Conservation (phyloP, 495 filamentous ascomycete genomes). For the Penicillium atrosanguineum region DNA sequence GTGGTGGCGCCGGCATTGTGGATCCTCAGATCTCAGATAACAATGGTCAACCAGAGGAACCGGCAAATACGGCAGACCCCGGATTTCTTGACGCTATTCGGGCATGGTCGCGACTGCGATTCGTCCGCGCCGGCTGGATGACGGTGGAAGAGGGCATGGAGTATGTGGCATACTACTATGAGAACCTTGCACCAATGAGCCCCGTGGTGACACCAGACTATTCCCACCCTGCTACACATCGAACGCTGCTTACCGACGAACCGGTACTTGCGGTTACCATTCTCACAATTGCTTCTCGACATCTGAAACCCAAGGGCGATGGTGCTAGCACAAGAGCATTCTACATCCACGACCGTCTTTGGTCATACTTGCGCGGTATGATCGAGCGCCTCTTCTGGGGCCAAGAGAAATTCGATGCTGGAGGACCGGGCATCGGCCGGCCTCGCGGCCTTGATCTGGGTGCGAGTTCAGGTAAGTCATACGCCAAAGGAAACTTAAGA, state of each 20-base stretch:
- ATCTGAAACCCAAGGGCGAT: conserved; percentile 72
- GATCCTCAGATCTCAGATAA: conserved; percentile 32
- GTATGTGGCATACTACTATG: conserved; percentile 94
- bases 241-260: conserved; percentile 78
- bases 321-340: conserved; percentile 81
- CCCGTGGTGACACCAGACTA: conserved; percentile 88
- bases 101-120: conserved; percentile 85
- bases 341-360: conserved; percentile 93
- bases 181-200: conserved; percentile 83
- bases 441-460: conserved; percentile 60
- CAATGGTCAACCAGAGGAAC: conserved; percentile 25
- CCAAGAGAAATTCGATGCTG: conserved; percentile 88
- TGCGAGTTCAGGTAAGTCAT: conserved; percentile 50
- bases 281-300: conserved; percentile 85
- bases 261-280: conserved; percentile 89
- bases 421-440: conserved; percentile 75
- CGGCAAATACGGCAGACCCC: conserved; percentile 29
- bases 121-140: conserved; percentile 95
- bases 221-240: conserved; percentile 67
- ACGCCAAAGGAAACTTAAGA: conserved; percentile 69
- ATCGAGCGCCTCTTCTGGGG: conserved; percentile 93
- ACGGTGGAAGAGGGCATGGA: conserved; percentile 87
- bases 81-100: conserved; percentile 63
- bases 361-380: conserved; percentile 90
- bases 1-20: conserved; percentile 22